These are phyloP conservation scores for Dothideomycetes sp. DNA, from an alignment of 2,329 filamentous ascomycete genomes.

Conservation along the genomic window DNA sequence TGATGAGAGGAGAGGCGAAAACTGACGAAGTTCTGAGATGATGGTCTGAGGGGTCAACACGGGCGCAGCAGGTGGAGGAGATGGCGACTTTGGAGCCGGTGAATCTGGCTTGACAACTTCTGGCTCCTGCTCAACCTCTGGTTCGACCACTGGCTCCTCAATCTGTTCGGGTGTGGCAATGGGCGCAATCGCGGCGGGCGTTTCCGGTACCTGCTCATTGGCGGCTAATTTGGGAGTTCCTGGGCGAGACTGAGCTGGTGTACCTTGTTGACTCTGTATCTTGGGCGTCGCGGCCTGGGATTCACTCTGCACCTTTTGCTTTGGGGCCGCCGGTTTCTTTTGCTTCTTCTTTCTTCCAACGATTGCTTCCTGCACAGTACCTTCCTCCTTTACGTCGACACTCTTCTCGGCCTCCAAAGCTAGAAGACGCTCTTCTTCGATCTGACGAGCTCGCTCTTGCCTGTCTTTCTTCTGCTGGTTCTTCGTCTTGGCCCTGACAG, in stretches of 20 bases:
- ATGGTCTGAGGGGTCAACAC: constrained; percentile 19
- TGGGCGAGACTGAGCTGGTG: neutral
- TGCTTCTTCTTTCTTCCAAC: constrained; percentile 75
- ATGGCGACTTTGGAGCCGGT: constrained; percentile 18
- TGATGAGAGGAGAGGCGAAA: constrained; percentile 7
- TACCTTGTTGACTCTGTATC: neutral
- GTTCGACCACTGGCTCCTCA: neutral
- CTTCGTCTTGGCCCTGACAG: constrained; percentile 60
- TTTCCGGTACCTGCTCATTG: neutral
- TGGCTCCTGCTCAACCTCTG: neutral
- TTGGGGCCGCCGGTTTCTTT: constrained; percentile 45
- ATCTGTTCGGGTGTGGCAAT: neutral
- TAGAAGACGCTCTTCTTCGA: constrained; percentile 37
- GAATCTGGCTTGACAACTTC: constrained; percentile 19
- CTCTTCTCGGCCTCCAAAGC: constrained; percentile 38
- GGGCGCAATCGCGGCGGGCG: neutral
- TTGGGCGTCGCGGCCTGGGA: neutral
- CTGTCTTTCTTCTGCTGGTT: constrained; percentile 65
- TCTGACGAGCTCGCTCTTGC: constrained; percentile 29
- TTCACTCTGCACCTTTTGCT: neutral
- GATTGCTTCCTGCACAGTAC: constrained; percentile 54
- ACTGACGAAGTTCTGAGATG: constrained; percentile 17
- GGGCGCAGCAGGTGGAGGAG: constrained; percentile 19
- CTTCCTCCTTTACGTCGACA: neutral
- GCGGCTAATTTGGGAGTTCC: neutral